Base-by-base conservation (phyloP, 192 early-diverging fungal species). In the Gryganskiella cystojenkinii region DNA sequence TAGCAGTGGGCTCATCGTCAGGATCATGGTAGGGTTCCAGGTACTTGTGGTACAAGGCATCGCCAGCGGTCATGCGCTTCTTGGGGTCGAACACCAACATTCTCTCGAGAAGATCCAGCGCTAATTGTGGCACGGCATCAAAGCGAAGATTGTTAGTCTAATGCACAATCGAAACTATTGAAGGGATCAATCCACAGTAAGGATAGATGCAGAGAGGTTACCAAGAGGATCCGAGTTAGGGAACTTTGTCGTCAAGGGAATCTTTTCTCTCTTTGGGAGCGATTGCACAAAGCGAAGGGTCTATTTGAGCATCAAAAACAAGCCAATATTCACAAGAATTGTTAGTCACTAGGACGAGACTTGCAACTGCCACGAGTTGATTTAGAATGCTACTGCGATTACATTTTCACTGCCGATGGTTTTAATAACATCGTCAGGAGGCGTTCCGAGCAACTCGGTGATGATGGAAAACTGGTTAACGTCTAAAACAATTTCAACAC, bases 381-480 rank as follows among this genome's bases (percentile, higher is more conserved):
- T n/a, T n/a, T n/a, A n/a, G n/a, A n/a, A 24, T 0, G 15, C 3
- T 27, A 33, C 10, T n/a, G 27, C 31, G 24, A 44, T 20, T 86
- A 92, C 91, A 78, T 96, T 95, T 75, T 95, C 96, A 81, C 94
- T 96, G 70, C 91, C 90, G 55, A 98, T 98, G 24, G 94, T 95
- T 67, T 92, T 84, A 69, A 98, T 92, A 44, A 98, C 92, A 81
- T 95, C 94, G 57, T 94, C 94, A 49, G 94, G 91, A 49, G 96
- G 96, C 31, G 93, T 96, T 43, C 96, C 96, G 34, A 98, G 87
- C 31, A 98, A 81, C 73, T 95, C 91, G 31, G 95, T 95, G 62
- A 98, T 96, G 65, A 95, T 95, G 2, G 96, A 95, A 73, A 98
- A 98, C 86, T 98, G 96, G 85, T 98, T 84, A 7, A 98, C 95